These are phyloP conservation scores for Alternaria sp. DNA, from an alignment of 2,329 filamentous ascomycete genomes.

Conservation along the genomic window DNA sequence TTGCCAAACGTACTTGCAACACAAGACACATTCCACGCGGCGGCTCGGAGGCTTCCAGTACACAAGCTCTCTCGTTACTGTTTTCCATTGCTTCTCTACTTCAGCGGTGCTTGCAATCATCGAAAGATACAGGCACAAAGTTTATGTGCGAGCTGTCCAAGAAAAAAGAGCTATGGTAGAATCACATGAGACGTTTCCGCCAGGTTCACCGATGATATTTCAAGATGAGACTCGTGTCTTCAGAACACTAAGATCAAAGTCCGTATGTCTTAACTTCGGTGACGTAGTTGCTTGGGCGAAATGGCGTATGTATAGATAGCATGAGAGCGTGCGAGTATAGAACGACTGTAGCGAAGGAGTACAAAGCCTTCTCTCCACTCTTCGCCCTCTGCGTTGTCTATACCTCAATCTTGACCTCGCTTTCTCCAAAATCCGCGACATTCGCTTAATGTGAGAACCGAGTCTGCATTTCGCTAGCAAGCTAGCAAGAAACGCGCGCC, in stretches of 20 bases:
- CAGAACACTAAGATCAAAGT: background rate
- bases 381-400: background rate
- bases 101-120: background rate
- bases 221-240: background rate
- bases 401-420: background rate
- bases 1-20: background rate
- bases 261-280: background rate
- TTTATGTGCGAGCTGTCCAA: background rate
- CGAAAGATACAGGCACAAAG: background rate
- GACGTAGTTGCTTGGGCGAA: background rate
- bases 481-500: background rate
- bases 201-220: fast-evolving
- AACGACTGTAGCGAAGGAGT: background rate
- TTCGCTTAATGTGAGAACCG: background rate
- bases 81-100: background rate
- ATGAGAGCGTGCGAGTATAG: background rate
- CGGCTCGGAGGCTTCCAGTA: background rate
- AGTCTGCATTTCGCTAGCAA: background rate
- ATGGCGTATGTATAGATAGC: background rate
- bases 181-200: background rate
- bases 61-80: fast-evolving
- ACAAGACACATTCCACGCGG: background rate
- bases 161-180: fast-evolving
- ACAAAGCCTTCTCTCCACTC: background rate
- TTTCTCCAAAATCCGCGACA: background rate